A percentile compares a stretch with the other conserved stretches of the same genome.
Evolutionary conservation across 2,329 filamentous ascomycete species (phyloP).

Genomic region (Monilinia polystroma): DNA sequence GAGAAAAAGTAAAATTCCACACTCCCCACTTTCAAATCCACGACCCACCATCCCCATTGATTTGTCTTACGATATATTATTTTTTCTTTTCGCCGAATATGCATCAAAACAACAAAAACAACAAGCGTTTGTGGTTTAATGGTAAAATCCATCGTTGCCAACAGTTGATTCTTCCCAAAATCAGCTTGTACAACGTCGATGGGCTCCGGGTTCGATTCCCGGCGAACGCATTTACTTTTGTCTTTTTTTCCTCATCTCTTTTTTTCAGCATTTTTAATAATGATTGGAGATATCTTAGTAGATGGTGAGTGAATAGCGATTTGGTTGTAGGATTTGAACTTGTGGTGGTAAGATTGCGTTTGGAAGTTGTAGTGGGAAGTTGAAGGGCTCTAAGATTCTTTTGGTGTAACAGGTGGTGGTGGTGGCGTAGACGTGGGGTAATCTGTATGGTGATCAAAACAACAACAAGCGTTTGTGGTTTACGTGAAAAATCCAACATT

Average conservation of each 20-base stretch:
- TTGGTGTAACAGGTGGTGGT: background rate
- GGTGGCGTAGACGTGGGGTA: background rate
- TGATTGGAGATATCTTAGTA: background rate
- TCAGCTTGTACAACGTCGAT: no score
- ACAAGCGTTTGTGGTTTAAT: conserved; percentile 22
- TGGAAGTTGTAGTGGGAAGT: background rate
- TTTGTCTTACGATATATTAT: no score
- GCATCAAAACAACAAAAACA: no score
- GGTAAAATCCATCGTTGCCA: conserved; percentile 24
- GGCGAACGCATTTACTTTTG: background rate
- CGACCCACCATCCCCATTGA: no score
- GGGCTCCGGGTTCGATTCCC: conserved; percentile 4
- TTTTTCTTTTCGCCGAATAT: no score
- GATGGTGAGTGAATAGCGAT: background rate
- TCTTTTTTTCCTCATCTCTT: background rate
- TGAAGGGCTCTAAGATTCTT: background rate
- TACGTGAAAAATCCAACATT: no score
- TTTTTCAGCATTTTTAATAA: background rate
- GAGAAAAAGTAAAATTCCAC: no score
- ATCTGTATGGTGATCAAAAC: no score
- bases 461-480: no score
- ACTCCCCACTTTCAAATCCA: no score
- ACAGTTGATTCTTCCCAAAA: no score
- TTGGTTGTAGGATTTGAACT: background rate
- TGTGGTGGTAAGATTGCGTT: no score